Evolutionary conservation across 345 rosid species (phyloP), one percentile per base, ranked within the genome.

Genomic region (Camelina neglecta): DNA sequence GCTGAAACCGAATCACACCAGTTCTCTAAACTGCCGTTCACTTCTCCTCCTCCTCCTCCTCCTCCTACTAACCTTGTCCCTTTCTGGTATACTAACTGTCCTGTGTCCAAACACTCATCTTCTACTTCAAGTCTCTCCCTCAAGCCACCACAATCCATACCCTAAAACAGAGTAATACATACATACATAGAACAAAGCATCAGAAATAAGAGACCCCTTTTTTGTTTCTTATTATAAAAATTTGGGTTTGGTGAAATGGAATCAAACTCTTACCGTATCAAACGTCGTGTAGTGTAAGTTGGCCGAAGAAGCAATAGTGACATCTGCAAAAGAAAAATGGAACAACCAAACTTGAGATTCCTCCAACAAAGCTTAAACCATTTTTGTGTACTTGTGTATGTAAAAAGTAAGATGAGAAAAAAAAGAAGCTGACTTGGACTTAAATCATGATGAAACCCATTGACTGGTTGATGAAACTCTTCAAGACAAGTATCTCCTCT

Each of bases 1-100:
- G 84, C 92, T 72, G 95, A 93, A 60, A 78, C 77, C 69, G 82
- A 79, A 41, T 93, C 97, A 42, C 86, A 92, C 97, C 98, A 89
- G 76, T 86, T 93, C 86, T 90, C 97, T 72, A 84, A 47, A 71
- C 76, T 63, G 60, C 65, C 81, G 56, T 67, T 67, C 79, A 89
- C 92, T 81, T 87, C 93, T 76, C 84, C 75, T 55, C 82, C 65
- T 55, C 83, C 69, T 53, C 1, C 93, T 78, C 83, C 75, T 56
- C 82, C 64, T 51, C 83, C 81, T 64, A 71, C 86, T 61, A 73
- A 16, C 16, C 79, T 73, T 77, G 89, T 80, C 74, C 75, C 89
- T 47, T 79, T 90, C 69, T 81, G 84, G 75, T 75, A 84, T 65
- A 86, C 76, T 80, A 81, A 81, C 69, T 90, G 84, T 69, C 82